Evolutionary conservation across 345 rosid species (phyloP).

Genomic region (Melaleuca alternifolia): DNA sequence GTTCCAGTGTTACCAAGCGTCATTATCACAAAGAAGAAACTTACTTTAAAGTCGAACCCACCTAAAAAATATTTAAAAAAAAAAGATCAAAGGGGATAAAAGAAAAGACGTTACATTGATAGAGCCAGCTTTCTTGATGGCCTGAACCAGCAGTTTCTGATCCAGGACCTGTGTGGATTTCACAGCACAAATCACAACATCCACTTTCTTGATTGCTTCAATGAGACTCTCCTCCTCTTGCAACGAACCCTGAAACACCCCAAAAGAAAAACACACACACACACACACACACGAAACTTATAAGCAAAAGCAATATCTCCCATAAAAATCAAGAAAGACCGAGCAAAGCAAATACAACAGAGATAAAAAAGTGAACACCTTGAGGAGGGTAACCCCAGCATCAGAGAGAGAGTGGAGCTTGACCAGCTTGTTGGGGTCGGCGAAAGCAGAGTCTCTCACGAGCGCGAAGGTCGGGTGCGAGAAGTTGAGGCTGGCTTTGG

Average conservation of each 20-base stretch:
- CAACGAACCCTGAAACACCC: slow-evolving; percentile 49
- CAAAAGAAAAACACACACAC: neutral
- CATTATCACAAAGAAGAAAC: no score
- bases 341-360: neutral
- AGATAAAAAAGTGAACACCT: slow-evolving; percentile 10
- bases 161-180: slow-evolving; percentile 59
- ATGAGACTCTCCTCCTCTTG: slow-evolving; percentile 50
- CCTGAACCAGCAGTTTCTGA: slow-evolving; percentile 53
- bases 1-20: neutral
- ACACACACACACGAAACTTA: neutral
- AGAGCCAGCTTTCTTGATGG: slow-evolving; percentile 42
- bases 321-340: neutral
- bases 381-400: slow-evolving; percentile 47
- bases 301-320: no score
- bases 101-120: slow-evolving; percentile 27
- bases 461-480: slow-evolving; percentile 54
- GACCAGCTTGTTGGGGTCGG: slow-evolving; percentile 31
- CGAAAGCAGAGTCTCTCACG: slow-evolving; percentile 34
- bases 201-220: slow-evolving; percentile 65
- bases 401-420: slow-evolving; percentile 36
- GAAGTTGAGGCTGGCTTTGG: slow-evolving; percentile 34
- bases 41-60: neutral
- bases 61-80: no score
- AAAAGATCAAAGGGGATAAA: neutral
- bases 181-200: slow-evolving; percentile 65